phyloP scores from a whole-genome alignment of 805 yeast genomes.

The Suhomyces sp. region DNA sequence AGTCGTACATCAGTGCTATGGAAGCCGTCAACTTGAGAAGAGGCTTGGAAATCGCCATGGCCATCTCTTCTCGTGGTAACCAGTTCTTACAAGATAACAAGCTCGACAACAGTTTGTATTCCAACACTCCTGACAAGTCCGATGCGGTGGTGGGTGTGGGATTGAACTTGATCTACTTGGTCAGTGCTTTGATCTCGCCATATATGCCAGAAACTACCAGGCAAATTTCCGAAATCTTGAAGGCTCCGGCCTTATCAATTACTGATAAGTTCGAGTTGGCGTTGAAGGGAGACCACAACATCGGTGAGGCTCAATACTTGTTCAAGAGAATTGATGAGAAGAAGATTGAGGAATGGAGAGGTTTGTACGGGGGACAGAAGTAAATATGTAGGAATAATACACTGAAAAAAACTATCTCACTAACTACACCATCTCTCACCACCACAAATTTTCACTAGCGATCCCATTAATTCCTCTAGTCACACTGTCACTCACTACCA shows the following conservation, averaged over 20 bases:
- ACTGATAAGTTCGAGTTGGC: constrained; percentile 71
- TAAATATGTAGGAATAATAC: constrained; percentile 12
- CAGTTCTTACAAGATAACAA: constrained; percentile 94
- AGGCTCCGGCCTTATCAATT: constrained; percentile 75
- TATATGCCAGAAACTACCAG: constrained; percentile 83
- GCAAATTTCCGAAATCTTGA: constrained; percentile 72
- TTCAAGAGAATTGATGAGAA: constrained; percentile 90
- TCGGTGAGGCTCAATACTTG: constrained; percentile 87
- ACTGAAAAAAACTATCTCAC: too few relatives aligned
- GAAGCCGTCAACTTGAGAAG: constrained; percentile 78
- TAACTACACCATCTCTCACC: too few relatives aligned
- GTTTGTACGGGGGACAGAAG: constrained; percentile 79
- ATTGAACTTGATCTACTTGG: constrained; percentile 78
- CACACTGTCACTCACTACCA: too few relatives aligned
- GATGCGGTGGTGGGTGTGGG: constrained; percentile 94
- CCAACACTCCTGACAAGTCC: constrained; percentile 70
- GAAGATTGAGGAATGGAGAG: constrained; percentile 84
- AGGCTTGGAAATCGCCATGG: constrained; percentile 91
- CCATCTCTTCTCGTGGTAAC: constrained; percentile 89
- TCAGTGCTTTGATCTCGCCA: constrained; percentile 81
- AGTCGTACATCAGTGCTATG: constrained; percentile 64
- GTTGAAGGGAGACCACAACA: constrained; percentile 76
- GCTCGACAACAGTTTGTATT: constrained; percentile 81
- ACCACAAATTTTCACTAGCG: too few relatives aligned
- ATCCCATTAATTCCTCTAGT: too few relatives aligned